Evolutionary conservation across 371 early-diverging fungal species (phyloP), one percentile per base, ranked within the genome.

Genomic region (Furculomyces boomerangus): DNA sequence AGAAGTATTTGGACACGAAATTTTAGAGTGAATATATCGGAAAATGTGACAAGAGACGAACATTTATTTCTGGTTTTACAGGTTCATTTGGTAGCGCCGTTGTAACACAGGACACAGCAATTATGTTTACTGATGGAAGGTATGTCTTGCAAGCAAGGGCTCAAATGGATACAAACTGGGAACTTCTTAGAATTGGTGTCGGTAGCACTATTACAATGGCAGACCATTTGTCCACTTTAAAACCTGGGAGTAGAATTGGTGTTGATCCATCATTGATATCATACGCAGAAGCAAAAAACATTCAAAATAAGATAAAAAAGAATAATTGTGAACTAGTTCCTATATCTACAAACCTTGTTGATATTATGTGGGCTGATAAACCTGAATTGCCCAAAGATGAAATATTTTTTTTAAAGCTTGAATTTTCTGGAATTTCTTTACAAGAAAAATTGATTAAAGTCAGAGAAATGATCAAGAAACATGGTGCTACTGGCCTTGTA

Each of bases 131-230:
- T 10, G 99, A 99, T 67, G 95, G 96, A 1, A 76, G 99, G 44
- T 99, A 99, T 78, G 98, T 90, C 71, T 68, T 99, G 57, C 99
- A 98, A 73, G 99, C 98, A 13, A 75, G 85, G 1, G 76, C 91
- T 63, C 85, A 99, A 71, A 72, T 99, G 51, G 90, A 89, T 66
- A 50, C 62, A 32, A 86, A 87, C 66, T 94, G 94, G 95, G 83
- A 76, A 22, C 66, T 95, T 63, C 89, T 89, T 85, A 95, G 93
- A 72, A 73, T 74, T 59, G 98, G 95, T 1, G 64, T 90, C 30
- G 82, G 89, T 0, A 81, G 78, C 37, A 83, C 86, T 1, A 91
- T 90, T 24, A 82, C 79, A 30, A 89, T 87, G 81, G 84, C 86
- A 66, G 86, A 88, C 51, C 94, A 86, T 74, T 66, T 91, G 25